phyloP scores from a whole-genome alignment of 2,329 filamentous ascomycete species.

The Lachnellula arida region DNA sequence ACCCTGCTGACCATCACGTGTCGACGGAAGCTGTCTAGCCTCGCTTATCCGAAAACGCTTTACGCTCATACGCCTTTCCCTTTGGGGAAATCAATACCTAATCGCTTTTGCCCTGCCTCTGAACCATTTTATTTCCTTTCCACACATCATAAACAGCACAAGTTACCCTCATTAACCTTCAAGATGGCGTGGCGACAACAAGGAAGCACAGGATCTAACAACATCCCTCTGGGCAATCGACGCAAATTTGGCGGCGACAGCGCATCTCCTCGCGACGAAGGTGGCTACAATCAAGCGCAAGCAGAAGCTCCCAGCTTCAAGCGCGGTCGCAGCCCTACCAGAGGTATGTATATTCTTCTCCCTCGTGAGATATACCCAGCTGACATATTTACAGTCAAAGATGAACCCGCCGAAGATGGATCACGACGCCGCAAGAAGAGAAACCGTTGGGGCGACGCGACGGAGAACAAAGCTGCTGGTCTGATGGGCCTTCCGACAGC shows the following conservation, averaged over 20 bases:
- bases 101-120: neutral
- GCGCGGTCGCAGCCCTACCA: slow-evolving; percentile 88
- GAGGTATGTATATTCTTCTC: slow-evolving; percentile 51
- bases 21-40: no score
- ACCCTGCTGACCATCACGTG: no score
- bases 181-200: slow-evolving; percentile 65
- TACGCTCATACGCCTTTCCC: neutral
- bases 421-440: slow-evolving; percentile 92
- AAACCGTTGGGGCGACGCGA: slow-evolving; percentile 95
- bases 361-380: neutral
- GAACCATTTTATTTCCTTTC: neutral
- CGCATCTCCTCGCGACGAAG: slow-evolving; percentile 31
- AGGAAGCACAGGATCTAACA: slow-evolving; percentile 97
- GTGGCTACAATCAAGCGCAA: slow-evolving; percentile 25
- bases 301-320: slow-evolving; percentile 46
- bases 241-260: slow-evolving; percentile 69
- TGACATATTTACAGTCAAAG: slow-evolving; percentile 22
- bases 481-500: slow-evolving; percentile 96
- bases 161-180: slow-evolving; percentile 10
- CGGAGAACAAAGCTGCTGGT: slow-evolving; percentile 97
- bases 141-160: neutral
- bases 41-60: neutral
- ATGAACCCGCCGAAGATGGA: slow-evolving; percentile 53
- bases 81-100: neutral
- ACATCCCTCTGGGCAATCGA: slow-evolving; percentile 85